A percentile compares a stretch with the other conserved stretches of the same genome.
These are phyloP conservation scores for Aspergillus sp. DNA, from an alignment of 2,329 filamentous ascomycete genomes.

Conservation along the genomic window DNA sequence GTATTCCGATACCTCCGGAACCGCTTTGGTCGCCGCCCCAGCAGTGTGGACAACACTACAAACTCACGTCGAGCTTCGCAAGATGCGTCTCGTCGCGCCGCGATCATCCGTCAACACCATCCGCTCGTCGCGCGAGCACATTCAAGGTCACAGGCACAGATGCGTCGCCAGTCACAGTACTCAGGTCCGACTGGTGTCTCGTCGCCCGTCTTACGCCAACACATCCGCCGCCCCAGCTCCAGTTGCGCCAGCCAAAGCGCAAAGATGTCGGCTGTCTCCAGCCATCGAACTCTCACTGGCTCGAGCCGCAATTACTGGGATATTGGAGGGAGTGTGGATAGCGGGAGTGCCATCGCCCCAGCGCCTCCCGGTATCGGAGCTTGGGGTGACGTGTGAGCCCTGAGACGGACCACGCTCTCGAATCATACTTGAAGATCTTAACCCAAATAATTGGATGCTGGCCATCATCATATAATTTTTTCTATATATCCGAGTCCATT, in stretches of 20 bases:
- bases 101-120: conserved; percentile 83
- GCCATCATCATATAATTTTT: conserved; percentile 6
- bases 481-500: neutral
- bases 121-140: conserved; percentile 69
- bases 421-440: neutral
- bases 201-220: conserved; percentile 41
- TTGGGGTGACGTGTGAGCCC: conserved; percentile 63
- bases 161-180: conserved; percentile 50
- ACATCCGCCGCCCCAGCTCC: conserved; percentile 52
- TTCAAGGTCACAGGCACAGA: conserved; percentile 49
- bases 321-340: conserved; percentile 76
- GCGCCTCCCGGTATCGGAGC: conserved; percentile 70
- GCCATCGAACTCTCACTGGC: conserved; percentile 54
- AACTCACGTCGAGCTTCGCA: conserved; percentile 48
- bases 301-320: conserved; percentile 92
- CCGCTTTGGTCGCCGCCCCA: conserved; percentile 62
- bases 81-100: conserved; percentile 73
- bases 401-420: neutral
- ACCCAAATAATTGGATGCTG: conserved; percentile 13
- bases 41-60: conserved; percentile 37
- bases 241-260: conserved; percentile 90
- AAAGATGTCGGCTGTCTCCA: conserved; percentile 69
- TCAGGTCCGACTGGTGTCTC: conserved; percentile 29
- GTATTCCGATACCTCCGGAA: conserved; percentile 85
- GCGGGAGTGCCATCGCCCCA: conserved; percentile 69